These are phyloP conservation scores for Penicillium angulare DNA, from an alignment of 495 filamentous ascomycete genomes.

Conservation along the genomic window DNA sequence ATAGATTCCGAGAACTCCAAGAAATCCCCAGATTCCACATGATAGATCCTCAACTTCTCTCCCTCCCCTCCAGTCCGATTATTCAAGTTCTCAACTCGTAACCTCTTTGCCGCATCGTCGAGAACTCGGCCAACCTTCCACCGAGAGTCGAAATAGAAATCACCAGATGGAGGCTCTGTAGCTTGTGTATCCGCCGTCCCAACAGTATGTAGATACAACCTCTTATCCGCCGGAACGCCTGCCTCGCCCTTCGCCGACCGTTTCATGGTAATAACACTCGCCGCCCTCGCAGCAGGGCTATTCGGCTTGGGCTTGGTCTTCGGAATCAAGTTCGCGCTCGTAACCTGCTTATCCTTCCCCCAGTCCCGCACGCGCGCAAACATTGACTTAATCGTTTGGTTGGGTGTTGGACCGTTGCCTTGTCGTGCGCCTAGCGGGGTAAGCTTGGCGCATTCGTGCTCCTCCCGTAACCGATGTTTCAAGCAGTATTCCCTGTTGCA, in stretches of 20 bases:
- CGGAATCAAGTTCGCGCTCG: conserved; percentile 34
- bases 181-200: conserved; percentile 71
- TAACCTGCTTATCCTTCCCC: conserved; percentile 60
- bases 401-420: conserved; percentile 22
- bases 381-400: conserved; percentile 55
- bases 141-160: conserved; percentile 80
- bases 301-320: conserved; percentile 59
- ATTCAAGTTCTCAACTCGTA: conserved; percentile 85
- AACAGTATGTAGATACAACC: conserved; percentile 84
- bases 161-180: conserved; percentile 70
- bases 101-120: conserved; percentile 77
- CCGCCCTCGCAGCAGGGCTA: conserved; percentile 54
- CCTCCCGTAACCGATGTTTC: conserved; percentile 81
- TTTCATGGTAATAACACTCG: conserved; percentile 73
- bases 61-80: conserved; percentile 77
- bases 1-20: conserved; percentile 81
- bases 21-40: conserved; percentile 84
- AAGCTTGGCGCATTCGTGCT: conserved; percentile 79
- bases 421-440: conserved; percentile 61
- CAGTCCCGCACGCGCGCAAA: conserved; percentile 64
- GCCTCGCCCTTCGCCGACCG: conserved; percentile 85
- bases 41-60: conserved; percentile 78
- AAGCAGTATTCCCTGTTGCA: conserved; percentile 91
- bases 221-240: conserved; percentile 71
- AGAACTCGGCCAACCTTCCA: conserved; percentile 88